Evolutionary conservation across 495 filamentous ascomycete genomes (phyloP).

Genomic region (Saxispiralis lemnorum): DNA sequence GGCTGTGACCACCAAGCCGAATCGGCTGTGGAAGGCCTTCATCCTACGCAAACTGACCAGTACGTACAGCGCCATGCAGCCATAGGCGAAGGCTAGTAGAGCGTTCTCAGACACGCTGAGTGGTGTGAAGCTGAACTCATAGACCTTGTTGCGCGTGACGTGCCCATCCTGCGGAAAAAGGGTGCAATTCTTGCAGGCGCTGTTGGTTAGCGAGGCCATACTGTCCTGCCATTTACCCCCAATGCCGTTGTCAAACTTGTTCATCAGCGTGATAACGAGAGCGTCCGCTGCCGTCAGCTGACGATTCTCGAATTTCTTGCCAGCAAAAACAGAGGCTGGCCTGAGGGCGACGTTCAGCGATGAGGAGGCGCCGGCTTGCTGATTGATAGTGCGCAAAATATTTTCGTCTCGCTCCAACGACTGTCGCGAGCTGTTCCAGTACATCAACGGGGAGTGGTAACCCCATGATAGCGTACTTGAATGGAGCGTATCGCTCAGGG

Average conservation of each 20-base stretch:
- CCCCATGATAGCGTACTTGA: constrained; percentile 20
- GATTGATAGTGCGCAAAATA: constrained; percentile 47
- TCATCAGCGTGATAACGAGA: constrained; percentile 53
- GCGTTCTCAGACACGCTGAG: constrained; percentile 42
- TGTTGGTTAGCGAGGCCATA: constrained; percentile 29
- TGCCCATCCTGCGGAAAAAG: constrained; percentile 41
- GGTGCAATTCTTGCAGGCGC: constrained; percentile 33
- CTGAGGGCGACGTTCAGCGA: constrained; percentile 50
- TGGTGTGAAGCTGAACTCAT: constrained; percentile 55
- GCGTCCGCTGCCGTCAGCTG: constrained; percentile 49
- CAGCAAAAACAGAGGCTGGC: constrained; percentile 57
- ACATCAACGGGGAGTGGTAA: constrained; percentile 56
- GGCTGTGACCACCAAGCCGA: constrained; percentile 46
- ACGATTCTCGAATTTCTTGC: constrained; percentile 46
- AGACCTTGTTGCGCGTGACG: constrained; percentile 36
- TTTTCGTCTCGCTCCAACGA: constrained; percentile 38
- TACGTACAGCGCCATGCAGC: constrained; percentile 39
- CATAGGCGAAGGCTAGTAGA: constrained; percentile 41
- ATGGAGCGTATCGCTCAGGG: constrained; percentile 10
- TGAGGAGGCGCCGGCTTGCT: constrained; percentile 31
- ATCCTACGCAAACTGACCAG: constrained; percentile 39
- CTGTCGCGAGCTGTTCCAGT: constrained; percentile 47
- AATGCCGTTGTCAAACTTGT: constrained; percentile 38
- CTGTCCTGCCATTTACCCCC: constrained; percentile 41
- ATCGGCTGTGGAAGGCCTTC: constrained; percentile 47